phyloP scores from a whole-genome alignment of 176 grass and related monocot genomes.

The Tillandsia leiboldiana region DNA sequence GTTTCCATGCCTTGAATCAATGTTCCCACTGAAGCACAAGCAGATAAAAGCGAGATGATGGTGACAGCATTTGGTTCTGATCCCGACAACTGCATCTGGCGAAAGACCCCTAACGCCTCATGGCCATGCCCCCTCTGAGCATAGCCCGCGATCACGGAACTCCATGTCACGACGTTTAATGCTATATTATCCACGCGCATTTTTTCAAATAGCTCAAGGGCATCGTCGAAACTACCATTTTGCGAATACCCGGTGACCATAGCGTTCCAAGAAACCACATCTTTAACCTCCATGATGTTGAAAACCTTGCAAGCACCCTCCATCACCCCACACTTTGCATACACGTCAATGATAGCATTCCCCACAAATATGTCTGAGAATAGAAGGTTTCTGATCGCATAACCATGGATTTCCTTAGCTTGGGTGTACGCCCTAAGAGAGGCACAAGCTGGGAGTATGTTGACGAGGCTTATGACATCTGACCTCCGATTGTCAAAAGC shows the following conservation, averaged over 20 bases:
- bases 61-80: conserved; percentile 66
- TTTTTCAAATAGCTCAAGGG: conserved; percentile 51
- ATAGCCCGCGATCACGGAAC: conserved; percentile 66
- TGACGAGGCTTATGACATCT: conserved; percentile 78
- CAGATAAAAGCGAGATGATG: conserved; percentile 69
- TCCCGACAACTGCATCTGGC: conserved; percentile 49
- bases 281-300: conserved; percentile 47
- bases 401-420: conserved; percentile 68
- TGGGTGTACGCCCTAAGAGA: conserved; percentile 49
- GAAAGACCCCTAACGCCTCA: conserved; percentile 53
- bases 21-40: conserved; percentile 69
- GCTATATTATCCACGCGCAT: conserved; percentile 57
- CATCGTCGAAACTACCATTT: conserved; percentile 63
- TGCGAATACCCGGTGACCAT: conserved; percentile 74
- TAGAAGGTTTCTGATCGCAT: conserved; percentile 58
- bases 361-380: conserved; percentile 70
- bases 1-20: conserved; percentile 59
- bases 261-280: conserved; percentile 66
- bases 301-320: conserved; percentile 63
- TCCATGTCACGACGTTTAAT: conserved; percentile 67
- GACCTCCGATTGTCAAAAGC: conserved; percentile 36
- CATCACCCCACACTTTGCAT: conserved; percentile 70
- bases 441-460: conserved; percentile 80
- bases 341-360: conserved; percentile 55
- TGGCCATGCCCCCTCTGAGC: conserved; percentile 56